Percentiles rank a stretch among this genome's conserved stretches.
Conservation (phyloP, 768 basidiomycete genomes). For the Baorangia bicolor region DNA sequence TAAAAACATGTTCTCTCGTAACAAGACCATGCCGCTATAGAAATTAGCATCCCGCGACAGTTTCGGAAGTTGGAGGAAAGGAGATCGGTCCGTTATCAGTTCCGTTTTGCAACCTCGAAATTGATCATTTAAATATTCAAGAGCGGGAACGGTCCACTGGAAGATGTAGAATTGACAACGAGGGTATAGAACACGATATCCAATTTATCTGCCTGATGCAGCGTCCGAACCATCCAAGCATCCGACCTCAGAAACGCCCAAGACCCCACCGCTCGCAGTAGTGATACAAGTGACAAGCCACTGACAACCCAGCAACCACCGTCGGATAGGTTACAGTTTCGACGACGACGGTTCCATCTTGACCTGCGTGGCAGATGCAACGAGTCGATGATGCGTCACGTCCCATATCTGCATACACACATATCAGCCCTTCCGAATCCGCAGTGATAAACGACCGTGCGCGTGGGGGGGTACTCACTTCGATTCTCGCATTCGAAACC, state of each 20-base stretch:
- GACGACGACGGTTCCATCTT: slow-evolving; percentile 32
- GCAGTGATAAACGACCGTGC: background rate
- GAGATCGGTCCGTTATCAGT: background rate
- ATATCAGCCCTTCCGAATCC: background rate
- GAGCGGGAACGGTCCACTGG: too few species aligned
- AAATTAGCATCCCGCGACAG: slow-evolving; percentile 6
- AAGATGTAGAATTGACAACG: background rate
- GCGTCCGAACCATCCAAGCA: background rate
- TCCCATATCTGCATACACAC: slow-evolving; percentile 41
- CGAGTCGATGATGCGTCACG: slow-evolving; percentile 34
- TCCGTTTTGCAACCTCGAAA: background rate
- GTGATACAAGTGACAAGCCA: too few species aligned
- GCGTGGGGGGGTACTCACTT: slow-evolving; percentile 34
- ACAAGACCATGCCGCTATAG: background rate
- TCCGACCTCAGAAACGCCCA: background rate
- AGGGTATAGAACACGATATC: background rate
- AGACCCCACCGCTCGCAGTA: background rate
- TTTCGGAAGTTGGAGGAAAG: too few species aligned
- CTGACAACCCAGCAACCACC: too few species aligned
- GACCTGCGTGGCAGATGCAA: slow-evolving; percentile 44
- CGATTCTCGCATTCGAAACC: slow-evolving; percentile 36
- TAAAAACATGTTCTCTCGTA: too few species aligned
- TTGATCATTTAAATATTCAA: background rate
- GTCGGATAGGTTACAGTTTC: slow-evolving; percentile 14
- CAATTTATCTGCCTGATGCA: background rate